Evolutionary conservation across 495 filamentous ascomycete genomes (phyloP), one percentile per base, ranked within the genome.

Genomic region (Patellaria atrata): DNA sequence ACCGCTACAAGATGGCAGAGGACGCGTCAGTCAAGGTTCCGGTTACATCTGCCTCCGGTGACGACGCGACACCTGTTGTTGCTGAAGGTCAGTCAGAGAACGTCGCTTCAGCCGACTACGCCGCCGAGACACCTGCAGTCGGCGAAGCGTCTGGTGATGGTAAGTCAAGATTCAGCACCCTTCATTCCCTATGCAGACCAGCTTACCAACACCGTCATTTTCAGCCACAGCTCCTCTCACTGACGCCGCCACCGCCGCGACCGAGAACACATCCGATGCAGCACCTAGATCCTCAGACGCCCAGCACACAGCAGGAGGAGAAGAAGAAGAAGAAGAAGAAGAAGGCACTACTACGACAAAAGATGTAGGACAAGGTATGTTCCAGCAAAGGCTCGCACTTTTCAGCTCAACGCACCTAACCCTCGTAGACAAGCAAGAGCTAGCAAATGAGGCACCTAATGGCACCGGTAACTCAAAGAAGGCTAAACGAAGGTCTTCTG

Each of bases 401-500:
- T 22, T 14, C 17, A 12, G 16, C 32, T 23, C 20, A 20, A 23
- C 16, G 11, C 14, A 2, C n/a, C 14, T 27, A 3, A 14, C n/a
- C n/a, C 27, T 6, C 23, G 26, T 28, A 30, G 26, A 31, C 27
- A 22, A 12, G n/a, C 7, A 11, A 5, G 12, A n/a, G 16, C 7
- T 31, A 31, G 36, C n/a, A 9, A 13, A 19, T 30, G 27, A 18
- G 14, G 15, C 25, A 8, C 19, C 32, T 10, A 5, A 20, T 12
- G 19, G 8, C 12, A 22, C 41, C 6, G 30, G 12, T 5, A 41
- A 50, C 7, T 33, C 41, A 26, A 57, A 59, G 46, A 62, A 58
- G 33, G 48, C 21, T 38, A 71, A 73, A 50, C 53, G 83, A 55
- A 87, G 84, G 63, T 82, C 77, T 17, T 68, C 55, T 13, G 75